Conservation (phyloP, 2,329 filamentous ascomycete species). For the Neonectria hederae region DNA sequence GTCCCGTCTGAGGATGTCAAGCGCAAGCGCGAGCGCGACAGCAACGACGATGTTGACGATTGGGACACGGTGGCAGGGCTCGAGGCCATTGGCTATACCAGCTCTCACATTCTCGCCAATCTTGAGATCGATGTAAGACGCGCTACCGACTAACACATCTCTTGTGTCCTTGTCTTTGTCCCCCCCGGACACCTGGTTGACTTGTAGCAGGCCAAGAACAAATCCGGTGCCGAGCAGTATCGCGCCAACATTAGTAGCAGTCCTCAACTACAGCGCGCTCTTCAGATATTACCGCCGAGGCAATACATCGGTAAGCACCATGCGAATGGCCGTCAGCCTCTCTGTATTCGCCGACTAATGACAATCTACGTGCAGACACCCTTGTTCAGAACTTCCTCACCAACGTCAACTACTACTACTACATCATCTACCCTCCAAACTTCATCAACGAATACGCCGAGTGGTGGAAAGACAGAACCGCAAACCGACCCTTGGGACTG, state of each 20-base stretch:
- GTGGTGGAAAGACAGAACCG: conserved; percentile 47
- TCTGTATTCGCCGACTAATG: conserved; percentile 4
- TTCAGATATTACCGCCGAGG: conserved; percentile 45
- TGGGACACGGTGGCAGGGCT: conserved; percentile 32
- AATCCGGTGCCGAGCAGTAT: conserved; percentile 1
- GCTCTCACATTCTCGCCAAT: conserved; percentile 45
- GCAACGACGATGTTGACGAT: conserved; percentile 24
- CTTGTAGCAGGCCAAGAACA: conserved; percentile 23
- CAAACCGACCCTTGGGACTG: conserved; percentile 44
- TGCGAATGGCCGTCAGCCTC: neutral
- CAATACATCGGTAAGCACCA: conserved; percentile 45
- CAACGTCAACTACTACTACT: conserved; percentile 52
- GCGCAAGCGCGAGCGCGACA: conserved; percentile 42
- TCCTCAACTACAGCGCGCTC: conserved; percentile 45
- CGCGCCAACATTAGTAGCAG: conserved; percentile 32
- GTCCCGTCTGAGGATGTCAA: conserved; percentile 24
- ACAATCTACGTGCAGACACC: conserved; percentile 38
- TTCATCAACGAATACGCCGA: conserved; percentile 49
- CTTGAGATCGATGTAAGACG: conserved; percentile 41
- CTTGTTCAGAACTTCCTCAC: conserved; percentile 52
- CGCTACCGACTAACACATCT: neutral
- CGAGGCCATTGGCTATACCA: conserved; percentile 48
- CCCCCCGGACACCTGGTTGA: neutral
- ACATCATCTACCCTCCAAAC: conserved; percentile 49
- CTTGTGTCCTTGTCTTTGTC: neutral